Base-by-base conservation (phyloP, 306 rosid species). In the Alnus rubra region DNA sequence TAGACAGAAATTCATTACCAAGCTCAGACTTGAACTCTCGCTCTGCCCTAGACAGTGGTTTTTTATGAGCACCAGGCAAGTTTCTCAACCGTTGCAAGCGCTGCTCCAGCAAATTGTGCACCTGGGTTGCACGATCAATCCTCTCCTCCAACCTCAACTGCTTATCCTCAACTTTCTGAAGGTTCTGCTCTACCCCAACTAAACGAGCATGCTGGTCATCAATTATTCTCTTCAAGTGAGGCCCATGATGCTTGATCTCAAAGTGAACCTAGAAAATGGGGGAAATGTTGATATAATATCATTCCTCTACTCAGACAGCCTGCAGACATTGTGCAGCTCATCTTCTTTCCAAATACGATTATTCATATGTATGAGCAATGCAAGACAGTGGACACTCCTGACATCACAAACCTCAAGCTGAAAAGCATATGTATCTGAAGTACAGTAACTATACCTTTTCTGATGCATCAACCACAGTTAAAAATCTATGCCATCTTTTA, bases 21-120 rank as follows among this genome's bases (percentile, higher is more conserved):
- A 96, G 97, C 79, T 93, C 92, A 53, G 87, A 88, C 79, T 93
- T 91, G 82, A 93, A 93, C 67, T 89, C 90, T 51, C 87, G 88
- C 84, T 96, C 98, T 62, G 99, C 96, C 84, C 83, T 90, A 67
- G 98, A 93, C 80, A 93, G 83, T 42, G 99, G 99, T 84, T 83
- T 93, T 76, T 82, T 91, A 84, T 90, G 88, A 81, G 86, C 90
- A 69, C 88, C 93, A 39, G 92, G 98, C 75, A 96, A 88, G 75
- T 83, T 86, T 79, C 88, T 86, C 85, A 93, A 89, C 37, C 31
- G 80, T 70, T 87, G 92, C 79, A 91, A 82, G 52, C 94, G 96
- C 88, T 90, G 94, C 80, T 96, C 93, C 90, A 90, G 81, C 79
- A 78, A 78, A 84, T 79, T 75, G 74, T 93, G 93, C 88, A 28